Evolutionary conservation across 1,284 basidiomycete genomes (phyloP).

Genomic region (Irpex sp.): DNA sequence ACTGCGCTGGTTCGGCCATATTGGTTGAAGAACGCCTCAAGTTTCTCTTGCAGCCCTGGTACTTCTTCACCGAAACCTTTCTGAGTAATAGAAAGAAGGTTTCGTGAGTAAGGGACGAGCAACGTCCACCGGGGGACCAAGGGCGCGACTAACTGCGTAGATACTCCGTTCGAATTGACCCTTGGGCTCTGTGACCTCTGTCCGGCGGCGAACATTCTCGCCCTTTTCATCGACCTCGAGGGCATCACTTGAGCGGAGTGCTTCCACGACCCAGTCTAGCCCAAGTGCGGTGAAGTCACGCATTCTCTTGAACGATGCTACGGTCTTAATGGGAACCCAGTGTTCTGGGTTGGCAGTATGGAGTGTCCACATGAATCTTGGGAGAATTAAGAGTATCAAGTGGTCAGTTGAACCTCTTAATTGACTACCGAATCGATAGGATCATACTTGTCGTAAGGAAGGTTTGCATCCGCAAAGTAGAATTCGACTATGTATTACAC

Average conservation of each 20-base stretch:
- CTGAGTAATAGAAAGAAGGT: slow-evolving; percentile 35
- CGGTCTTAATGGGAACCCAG: slow-evolving; percentile 88
- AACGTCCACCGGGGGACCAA: not conserved
- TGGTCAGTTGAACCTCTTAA: not conserved
- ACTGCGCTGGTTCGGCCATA: slow-evolving; percentile 87
- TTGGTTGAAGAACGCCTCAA: slow-evolving; percentile 82
- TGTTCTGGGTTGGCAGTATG: slow-evolving; percentile 78
- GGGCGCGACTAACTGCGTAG: slow-evolving; percentile 67
- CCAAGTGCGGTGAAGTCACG: slow-evolving; percentile 64
- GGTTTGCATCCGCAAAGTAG: slow-evolving; percentile 95
- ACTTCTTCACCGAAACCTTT: slow-evolving; percentile 89
- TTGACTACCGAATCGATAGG: not conserved
- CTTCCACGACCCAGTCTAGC: slow-evolving; percentile 61
- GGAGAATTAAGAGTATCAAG: not conserved
- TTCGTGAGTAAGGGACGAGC: not conserved
- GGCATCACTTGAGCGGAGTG: slow-evolving; percentile 59
- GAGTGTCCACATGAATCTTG: slow-evolving; percentile 94
- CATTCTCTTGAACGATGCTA: slow-evolving; percentile 98
- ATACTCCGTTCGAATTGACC: slow-evolving; percentile 77
- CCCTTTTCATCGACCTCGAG: slow-evolving; percentile 79
- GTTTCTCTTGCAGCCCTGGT: slow-evolving; percentile 65
- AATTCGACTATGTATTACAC: slow-evolving; percentile 73
- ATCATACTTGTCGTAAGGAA: slow-evolving; percentile 88
- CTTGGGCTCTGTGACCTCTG: slow-evolving; percentile 70
- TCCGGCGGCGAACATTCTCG: slow-evolving; percentile 69